Evolutionary conservation across 495 filamentous ascomycete species (phyloP).

Genomic region (Hyaloscypha finlandica): DNA sequence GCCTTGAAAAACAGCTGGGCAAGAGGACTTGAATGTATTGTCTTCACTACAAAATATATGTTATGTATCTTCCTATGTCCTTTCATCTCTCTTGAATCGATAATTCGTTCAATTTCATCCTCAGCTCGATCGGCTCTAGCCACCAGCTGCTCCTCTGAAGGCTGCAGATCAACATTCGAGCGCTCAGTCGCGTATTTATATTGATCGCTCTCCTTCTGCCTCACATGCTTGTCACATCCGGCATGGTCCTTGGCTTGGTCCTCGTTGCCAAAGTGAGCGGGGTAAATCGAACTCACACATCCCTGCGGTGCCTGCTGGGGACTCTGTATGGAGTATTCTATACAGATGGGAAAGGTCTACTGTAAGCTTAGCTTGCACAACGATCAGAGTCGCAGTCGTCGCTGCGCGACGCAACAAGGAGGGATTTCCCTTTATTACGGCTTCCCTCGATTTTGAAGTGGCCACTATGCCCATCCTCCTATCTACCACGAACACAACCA

Average conservation of each 20-base stretch:
- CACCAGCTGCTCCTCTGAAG: constrained; percentile 10
- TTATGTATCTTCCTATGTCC: background rate
- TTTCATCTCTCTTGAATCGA: constrained; percentile 15
- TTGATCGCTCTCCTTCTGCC: constrained; percentile 42
- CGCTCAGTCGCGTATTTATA: constrained; percentile 40
- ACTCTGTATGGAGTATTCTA: too few relatives aligned
- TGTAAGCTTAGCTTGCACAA: too few relatives aligned
- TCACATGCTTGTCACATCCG: constrained; percentile 47
- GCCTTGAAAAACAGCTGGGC: background rate
- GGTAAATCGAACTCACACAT: too few relatives aligned
- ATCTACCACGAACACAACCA: background rate
- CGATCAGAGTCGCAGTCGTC: too few relatives aligned
- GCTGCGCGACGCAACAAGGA: too few relatives aligned
- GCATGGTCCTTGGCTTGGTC: constrained; percentile 39
- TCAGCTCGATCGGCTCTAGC: constrained; percentile 14
- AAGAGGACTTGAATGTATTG: background rate
- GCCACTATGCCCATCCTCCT: background rate
- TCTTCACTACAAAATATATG: background rate
- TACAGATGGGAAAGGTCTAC: too few relatives aligned
- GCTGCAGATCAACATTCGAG: constrained; percentile 32
- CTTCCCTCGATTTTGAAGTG: too few relatives aligned
- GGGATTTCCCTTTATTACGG: too few relatives aligned
- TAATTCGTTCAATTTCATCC: constrained; percentile 17
- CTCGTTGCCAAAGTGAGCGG: constrained; percentile 35
- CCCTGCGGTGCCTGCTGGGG: too few relatives aligned